Percentiles rank a stretch among this genome's conserved stretches.
These are phyloP conservation scores for Lasiodiplodia sp. DNA, from an alignment of 2,329 filamentous ascomycete genomes.

Conservation along the genomic window DNA sequence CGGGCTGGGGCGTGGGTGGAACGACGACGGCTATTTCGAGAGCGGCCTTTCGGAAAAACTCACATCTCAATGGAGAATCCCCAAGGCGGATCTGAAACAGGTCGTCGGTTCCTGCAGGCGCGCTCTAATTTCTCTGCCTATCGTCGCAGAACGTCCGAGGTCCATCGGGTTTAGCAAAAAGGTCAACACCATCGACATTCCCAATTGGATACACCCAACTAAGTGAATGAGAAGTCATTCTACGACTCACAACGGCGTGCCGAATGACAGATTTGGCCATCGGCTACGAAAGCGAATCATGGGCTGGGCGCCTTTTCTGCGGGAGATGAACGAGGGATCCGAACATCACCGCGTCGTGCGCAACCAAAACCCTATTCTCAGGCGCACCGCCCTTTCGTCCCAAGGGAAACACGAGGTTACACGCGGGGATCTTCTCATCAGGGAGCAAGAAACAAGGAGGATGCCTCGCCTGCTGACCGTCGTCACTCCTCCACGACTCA, in stretches of 20 bases:
- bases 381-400: background rate
- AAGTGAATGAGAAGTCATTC: background rate
- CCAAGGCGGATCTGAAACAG: conserved; percentile 1
- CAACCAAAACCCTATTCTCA: background rate
- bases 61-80: background rate
- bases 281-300: background rate
- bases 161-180: background rate
- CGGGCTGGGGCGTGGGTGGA: background rate
- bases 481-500: background rate
- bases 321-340: conserved; percentile 3
- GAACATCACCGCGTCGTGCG: background rate
- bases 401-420: background rate
- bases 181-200: conserved; percentile 6
- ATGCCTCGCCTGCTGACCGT: background rate
- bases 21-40: background rate
- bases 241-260: background rate
- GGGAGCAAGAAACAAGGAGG: background rate
- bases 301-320: conserved; percentile 5
- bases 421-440: background rate
- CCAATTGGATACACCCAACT: background rate
- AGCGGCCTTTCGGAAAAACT: background rate
- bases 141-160: background rate
- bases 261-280: background rate
- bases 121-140: background rate
- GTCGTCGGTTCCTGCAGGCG: background rate